Conservation (phyloP, 768 basidiomycete genomes). For the Boletus rex-veris region DNA sequence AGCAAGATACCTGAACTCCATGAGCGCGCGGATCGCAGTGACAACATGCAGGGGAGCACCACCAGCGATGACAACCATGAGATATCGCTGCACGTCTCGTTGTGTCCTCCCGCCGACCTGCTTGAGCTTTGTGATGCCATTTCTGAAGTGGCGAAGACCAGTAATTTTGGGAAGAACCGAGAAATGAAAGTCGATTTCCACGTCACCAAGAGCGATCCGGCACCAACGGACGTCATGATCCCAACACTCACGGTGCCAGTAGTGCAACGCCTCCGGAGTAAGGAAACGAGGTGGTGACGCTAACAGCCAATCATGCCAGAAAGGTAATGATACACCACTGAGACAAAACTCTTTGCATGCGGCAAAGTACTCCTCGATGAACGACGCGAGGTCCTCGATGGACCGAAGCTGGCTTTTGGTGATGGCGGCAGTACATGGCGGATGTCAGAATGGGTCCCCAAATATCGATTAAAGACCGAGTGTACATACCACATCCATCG, state of each 20-base stretch:
- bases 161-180: neutral
- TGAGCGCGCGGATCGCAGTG: too few species aligned
- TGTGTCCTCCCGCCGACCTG: too few species aligned
- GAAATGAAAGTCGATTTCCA: too few species aligned
- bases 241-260: neutral
- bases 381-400: too few species aligned
- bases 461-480: too few species aligned
- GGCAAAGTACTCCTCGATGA: neutral
- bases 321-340: neutral
- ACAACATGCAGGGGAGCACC: too few species aligned
- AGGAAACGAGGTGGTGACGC: neutral
- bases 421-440: neutral
- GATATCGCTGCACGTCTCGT: too few species aligned
- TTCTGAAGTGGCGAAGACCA: conserved; percentile 22
- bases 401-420: neutral
- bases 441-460: neutral
- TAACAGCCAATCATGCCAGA: neutral
- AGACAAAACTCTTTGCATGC: neutral
- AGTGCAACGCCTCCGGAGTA: neutral
- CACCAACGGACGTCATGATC: neutral
- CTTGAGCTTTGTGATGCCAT: too few species aligned
- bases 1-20: too few species aligned
- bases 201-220: neutral
- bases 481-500: too few species aligned
- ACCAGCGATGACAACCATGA: too few species aligned